Evolutionary conservation across 495 filamentous ascomycete species (phyloP), one percentile per base, ranked within the genome.

Genomic region (Articulospora tetracladia): DNA sequence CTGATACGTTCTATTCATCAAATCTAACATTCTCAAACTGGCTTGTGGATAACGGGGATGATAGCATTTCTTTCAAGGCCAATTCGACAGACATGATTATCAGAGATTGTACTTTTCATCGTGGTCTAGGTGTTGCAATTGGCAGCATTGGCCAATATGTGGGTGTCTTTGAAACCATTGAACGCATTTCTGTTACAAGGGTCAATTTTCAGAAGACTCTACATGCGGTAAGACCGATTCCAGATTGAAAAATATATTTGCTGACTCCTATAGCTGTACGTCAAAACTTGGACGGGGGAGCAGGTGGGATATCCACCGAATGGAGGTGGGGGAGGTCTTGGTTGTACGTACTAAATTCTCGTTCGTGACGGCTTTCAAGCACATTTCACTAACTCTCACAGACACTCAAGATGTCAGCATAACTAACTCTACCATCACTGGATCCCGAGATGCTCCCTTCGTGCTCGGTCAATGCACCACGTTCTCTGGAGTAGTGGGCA

Each of bases 71-170:
- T 3, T 61, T 70, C 6, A 77, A 77, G 46, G 73, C 68, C 0
- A 77, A 77, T 51, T 75, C 72, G 2, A 77, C 74, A 1, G 71
- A 76, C 58, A 66, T 77, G 23, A 41, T 65, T 26, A 70, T 76
- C 50, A 60, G 60, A n/a, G 72, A 77, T 50, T 61, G 70, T 3
- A 70, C 66, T 10, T 74, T 70, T 54, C 64, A 72, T 26, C 49
- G 48, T 50, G 66, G 66, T 1, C 60, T 66, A 1, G 66, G 66
- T 10, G 69, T 67, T 57, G 70, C 78, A 0, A 70, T 81, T 46
- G 78, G 77, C 0, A 76, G 72, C 32, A 72, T 80, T 22, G 77
- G 77, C 0, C 77, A 80, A 53, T 77, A 74, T 47, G 67, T 73
- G 0, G 70, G 58, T 20, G 51, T 62, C 8, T 76, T 66, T 52